A percentile compares a stretch with the other conserved stretches of the same genome.
Conservation (phyloP, 805 yeast species). For the Kodamaea kaohsiungensis region DNA sequence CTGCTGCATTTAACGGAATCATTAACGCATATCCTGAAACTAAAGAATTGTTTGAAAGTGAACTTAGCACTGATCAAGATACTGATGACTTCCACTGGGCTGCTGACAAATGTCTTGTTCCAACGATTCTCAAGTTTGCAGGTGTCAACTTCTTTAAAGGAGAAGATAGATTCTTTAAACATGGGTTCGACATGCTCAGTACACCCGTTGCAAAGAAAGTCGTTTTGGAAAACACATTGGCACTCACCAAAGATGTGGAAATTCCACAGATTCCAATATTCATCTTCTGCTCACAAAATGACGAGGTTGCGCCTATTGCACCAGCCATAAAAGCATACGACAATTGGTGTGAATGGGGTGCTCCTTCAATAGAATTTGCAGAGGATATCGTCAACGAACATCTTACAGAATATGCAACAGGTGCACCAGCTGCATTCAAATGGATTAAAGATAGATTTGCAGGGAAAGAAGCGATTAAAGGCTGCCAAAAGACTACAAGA, state of each 20-base stretch:
- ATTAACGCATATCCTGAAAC: slow-evolving; percentile 32
- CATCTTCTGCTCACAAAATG: slow-evolving; percentile 13
- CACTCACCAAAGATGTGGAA: neutral
- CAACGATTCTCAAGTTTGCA: slow-evolving; percentile 3
- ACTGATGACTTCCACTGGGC: slow-evolving; percentile 8
- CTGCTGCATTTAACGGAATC: slow-evolving; percentile 32
- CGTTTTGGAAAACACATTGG: slow-evolving; percentile 6
- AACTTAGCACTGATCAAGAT: neutral
- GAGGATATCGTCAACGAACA: slow-evolving; percentile 28
- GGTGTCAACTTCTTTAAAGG: slow-evolving; percentile 15
- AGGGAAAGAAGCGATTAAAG: slow-evolving; percentile 16
- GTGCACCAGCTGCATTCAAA: slow-evolving; percentile 19
- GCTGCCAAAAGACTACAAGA: slow-evolving; percentile 42
- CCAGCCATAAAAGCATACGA: slow-evolving; percentile 17
- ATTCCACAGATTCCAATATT: slow-evolving; percentile 12
- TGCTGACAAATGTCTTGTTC: slow-evolving; percentile 4
- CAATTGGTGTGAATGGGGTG: slow-evolving; percentile 26
- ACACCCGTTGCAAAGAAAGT: slow-evolving; percentile 4
- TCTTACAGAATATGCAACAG: slow-evolving; percentile 13
- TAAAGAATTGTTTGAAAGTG: neutral
- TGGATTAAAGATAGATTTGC: slow-evolving; percentile 20
- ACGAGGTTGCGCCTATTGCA: slow-evolving; percentile 14
- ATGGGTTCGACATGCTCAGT: slow-evolving; percentile 20
- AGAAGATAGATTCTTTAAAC: slow-evolving; percentile 10
- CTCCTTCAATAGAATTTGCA: slow-evolving; percentile 22